These are phyloP conservation scores for Poa annua DNA, from an alignment of 176 grass and related monocot species.

Conservation along the genomic window DNA sequence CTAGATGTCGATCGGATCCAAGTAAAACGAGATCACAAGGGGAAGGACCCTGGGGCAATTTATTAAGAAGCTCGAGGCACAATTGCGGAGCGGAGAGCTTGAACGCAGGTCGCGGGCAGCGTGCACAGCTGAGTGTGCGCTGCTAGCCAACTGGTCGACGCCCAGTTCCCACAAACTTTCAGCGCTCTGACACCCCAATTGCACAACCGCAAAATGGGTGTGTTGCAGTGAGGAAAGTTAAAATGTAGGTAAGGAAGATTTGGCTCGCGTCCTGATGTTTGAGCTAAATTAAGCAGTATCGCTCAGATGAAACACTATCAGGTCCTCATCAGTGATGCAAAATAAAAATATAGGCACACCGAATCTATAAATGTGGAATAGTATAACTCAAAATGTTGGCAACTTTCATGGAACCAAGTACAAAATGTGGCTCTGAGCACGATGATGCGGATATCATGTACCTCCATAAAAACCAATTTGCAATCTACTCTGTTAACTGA, in stretches of 20 bases:
- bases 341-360: neutral
- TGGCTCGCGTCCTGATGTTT: neutral
- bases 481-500: neutral
- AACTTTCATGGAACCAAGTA: neutral
- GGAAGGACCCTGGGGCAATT: too few relatives aligned
- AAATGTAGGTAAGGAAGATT: neutral
- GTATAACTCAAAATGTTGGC: neutral
- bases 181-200: neutral
- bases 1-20: too few relatives aligned
- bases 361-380: neutral
- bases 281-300: neutral
- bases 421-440: neutral
- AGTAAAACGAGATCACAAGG: too few relatives aligned
- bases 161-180: neutral
- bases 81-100: too few relatives aligned
- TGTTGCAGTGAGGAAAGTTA: conserved; percentile 1
- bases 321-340: neutral
- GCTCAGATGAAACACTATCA: neutral
- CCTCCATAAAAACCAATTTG: conserved; percentile 8
- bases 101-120: too few relatives aligned
- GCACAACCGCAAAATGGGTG: neutral
- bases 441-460: neutral
- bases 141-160: too few relatives aligned
- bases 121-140: too few relatives aligned
- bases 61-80: too few relatives aligned